phyloP scores from a whole-genome alignment of 129 eudicot genomes.

The Flaveria bidentis region DNA sequence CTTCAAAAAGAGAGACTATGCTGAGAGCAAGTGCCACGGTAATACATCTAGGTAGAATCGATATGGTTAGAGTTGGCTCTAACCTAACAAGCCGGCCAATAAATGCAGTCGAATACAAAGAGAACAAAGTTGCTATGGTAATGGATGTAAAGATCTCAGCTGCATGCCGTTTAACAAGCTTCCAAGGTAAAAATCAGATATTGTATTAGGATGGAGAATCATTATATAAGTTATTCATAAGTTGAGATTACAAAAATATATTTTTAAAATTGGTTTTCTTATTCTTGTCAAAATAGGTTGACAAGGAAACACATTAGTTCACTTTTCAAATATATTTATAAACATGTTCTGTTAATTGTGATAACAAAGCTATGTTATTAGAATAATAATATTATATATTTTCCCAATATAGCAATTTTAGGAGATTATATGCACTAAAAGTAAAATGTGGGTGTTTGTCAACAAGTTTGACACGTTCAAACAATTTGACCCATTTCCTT shows the following conservation, averaged over 20 bases:
- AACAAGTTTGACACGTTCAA: neutral
- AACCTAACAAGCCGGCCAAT: conserved; percentile 81
- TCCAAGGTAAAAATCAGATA: conserved; percentile 21
- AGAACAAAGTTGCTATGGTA: conserved; percentile 68
- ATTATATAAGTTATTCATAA: no score
- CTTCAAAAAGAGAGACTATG: conserved; percentile 91
- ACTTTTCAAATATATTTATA: neutral
- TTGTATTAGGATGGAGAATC: neutral
- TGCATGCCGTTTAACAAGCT: conserved; percentile 96
- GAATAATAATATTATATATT: no score
- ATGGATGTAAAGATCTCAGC: conserved; percentile 93
- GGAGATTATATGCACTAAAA: neutral
- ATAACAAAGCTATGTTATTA: neutral
- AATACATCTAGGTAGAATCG: conserved; percentile 90
- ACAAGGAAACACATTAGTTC: no score
- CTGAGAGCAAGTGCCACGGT: conserved; percentile 98
- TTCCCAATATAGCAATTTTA: neutral
- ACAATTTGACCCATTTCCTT: no score
- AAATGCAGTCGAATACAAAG: conserved; percentile 90
- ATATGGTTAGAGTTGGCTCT: conserved; percentile 68
- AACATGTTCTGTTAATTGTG: neutral
- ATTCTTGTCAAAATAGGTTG: neutral
- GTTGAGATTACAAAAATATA: no score
- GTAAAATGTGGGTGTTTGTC: neutral
- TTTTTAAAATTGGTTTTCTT: no score